Evolutionary conservation across 768 basidiomycete species (phyloP).

Genomic region (Boletus rubroflammeus): DNA sequence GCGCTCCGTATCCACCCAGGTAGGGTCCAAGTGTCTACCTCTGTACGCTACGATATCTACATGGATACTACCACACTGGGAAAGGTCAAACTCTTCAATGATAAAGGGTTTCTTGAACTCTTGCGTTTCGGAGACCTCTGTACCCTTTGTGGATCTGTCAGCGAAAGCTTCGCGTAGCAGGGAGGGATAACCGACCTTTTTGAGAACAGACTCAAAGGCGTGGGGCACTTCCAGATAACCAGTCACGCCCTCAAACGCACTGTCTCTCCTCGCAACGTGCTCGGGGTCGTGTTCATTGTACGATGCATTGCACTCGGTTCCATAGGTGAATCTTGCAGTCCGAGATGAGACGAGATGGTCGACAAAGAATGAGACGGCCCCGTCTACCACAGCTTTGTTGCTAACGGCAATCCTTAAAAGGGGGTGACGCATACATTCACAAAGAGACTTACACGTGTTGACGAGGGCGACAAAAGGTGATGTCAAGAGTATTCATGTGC

Average conservation of each 20-base stretch:
- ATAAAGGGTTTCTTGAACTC: conserved; percentile 14
- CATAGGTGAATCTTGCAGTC: conserved; percentile 10
- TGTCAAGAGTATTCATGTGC: conserved; percentile 4
- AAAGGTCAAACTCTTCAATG: conserved; percentile 15
- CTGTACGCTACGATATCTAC: conserved; percentile 17
- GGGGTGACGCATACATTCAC: background rate
- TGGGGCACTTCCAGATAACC: conserved; percentile 8
- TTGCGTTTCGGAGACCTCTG: conserved; percentile 11
- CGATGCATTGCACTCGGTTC: conserved; percentile 12
- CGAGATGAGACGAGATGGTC: conserved; percentile 13
- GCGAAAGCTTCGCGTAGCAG: background rate
- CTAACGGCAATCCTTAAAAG: background rate
- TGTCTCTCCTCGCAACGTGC: conserved; percentile 2
- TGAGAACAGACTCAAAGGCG: conserved; percentile 10
- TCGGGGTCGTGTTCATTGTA: conserved; percentile 9
- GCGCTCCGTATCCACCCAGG: conserved; percentile 7
- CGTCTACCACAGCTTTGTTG: conserved; percentile 16
- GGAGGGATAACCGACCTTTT: background rate
- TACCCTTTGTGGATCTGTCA: conserved; percentile 4
- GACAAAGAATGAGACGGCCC: conserved; percentile 10
- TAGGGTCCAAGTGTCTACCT: background rate
- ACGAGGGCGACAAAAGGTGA: conserved; percentile 9
- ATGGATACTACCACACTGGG: conserved; percentile 10
- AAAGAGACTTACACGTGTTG: conserved; percentile 12
- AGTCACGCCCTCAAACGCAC: conserved; percentile 8